Base-by-base conservation (phyloP, 2,329 filamentous ascomycete species). In the Neopestalotiopsis sp. region DNA sequence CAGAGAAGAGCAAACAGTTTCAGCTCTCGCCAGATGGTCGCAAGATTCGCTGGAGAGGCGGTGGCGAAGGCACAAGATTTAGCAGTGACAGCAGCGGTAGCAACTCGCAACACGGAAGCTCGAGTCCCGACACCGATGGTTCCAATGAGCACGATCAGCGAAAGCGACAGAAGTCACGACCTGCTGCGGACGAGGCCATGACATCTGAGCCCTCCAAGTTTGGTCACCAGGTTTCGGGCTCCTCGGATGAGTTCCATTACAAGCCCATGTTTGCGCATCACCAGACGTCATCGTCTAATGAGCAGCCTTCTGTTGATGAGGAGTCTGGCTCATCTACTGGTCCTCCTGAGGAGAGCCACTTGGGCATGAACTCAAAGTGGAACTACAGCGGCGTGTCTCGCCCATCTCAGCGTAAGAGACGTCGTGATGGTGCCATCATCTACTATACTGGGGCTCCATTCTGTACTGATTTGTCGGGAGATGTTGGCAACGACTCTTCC, bases 361-460 rank as follows among this genome's bases (percentile, higher is more conserved):
- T 82, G 12, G 84, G 80, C 1, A 83, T 76, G 59, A 75, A 82
- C 17, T 87, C 86, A 0, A 77, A 81, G 63, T 86, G 82, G 81
- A 82, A 78, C 14, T 78, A 81, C 42, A 86, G 84, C 70, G 83
- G 82, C 38, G 61, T 71, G 74, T 88, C 82, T 71, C 87, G 76
- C 72, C 83, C 76, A 61, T 86, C 79, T 68, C 81, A 75, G 78
- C 85, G 75, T 74, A 88, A 87, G 77, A 86, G 87, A 32, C 86
- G 84, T 0, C 85, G 89, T 13, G 89, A 92, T 69, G 94, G 93
- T 9, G 90, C 92, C 1, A 92, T 97, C 72, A 94, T 95, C 20
- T 97, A 95, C 76, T 97, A 95, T 77, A 93, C 88, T 70, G 92
- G 92, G 32, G 91, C 92, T 1, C 89, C 88, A 0, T 97, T 96